Conservation (phyloP, 805 yeast genomes). For the Scheffersomyces coipomensis region DNA sequence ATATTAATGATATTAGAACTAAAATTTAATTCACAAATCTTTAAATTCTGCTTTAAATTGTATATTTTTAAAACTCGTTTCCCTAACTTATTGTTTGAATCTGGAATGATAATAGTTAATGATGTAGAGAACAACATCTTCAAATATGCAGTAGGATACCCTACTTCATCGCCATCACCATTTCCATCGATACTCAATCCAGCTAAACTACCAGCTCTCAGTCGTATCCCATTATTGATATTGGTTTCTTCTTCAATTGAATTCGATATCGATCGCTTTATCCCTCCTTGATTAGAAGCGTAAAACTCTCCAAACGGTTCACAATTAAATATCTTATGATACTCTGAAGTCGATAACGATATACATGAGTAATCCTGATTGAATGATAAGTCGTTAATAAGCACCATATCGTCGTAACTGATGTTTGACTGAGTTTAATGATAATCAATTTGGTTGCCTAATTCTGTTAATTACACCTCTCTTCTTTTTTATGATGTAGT, state of each 20-base stretch:
- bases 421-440: no score
- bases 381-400: constrained; percentile 36
- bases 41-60: constrained; percentile 40
- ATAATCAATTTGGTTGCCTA: no score
- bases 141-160: constrained; percentile 27
- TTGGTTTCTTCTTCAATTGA: constrained; percentile 5
- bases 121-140: constrained; percentile 43
- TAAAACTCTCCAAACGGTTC: constrained; percentile 47
- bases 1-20: constrained; percentile 73
- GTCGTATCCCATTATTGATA: neutral
- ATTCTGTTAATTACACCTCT: neutral
- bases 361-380: constrained; percentile 43
- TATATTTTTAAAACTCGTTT: constrained; percentile 35
- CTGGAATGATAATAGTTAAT: constrained; percentile 39
- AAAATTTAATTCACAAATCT: constrained; percentile 85
- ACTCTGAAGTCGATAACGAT: constrained; percentile 29
- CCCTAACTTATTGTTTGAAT: constrained; percentile 16
- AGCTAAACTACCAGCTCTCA: neutral
- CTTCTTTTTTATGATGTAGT: neutral
- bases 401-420: no score
- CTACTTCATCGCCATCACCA: constrained; percentile 3
- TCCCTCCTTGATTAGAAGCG: constrained; percentile 15
- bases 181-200: constrained; percentile 2
- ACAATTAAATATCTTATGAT: constrained; percentile 40
- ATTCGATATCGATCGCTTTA: constrained; percentile 11